phyloP scores from a whole-genome alignment of 139 green algal species.

The Chlorella sorokiniana region DNA sequence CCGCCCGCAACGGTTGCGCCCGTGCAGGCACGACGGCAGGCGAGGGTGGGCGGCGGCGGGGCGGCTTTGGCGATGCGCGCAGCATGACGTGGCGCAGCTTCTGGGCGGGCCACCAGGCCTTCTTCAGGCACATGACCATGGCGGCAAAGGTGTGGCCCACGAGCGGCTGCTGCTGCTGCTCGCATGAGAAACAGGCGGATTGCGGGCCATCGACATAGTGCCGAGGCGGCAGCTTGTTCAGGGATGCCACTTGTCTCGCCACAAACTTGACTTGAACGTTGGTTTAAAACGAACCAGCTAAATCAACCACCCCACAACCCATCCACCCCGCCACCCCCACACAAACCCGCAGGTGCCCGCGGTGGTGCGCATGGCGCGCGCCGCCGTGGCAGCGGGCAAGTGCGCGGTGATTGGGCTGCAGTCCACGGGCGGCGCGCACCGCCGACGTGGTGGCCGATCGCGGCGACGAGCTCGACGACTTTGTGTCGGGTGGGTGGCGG shows the following conservation, averaged over 20 bases:
- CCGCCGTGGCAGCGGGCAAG: slow-evolving; percentile 59
- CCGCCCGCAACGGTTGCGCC: background rate
- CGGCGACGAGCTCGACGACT: slow-evolving; percentile 60
- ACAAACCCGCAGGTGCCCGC: slow-evolving; percentile 55
- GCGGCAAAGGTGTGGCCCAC: slow-evolving; percentile 64
- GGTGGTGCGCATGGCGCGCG: slow-evolving; percentile 50
- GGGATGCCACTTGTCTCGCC: too few relatives aligned
- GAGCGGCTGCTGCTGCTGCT: too few relatives aligned
- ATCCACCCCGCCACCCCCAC: background rate
- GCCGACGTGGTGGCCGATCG: slow-evolving; percentile 57
- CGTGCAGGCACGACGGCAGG: background rate
- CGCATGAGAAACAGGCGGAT: too few relatives aligned
- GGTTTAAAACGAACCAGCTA: background rate
- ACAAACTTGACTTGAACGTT: too few relatives aligned
- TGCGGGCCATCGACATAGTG: too few relatives aligned
- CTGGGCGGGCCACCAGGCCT: slow-evolving; percentile 73
- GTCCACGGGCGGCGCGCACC: slow-evolving; percentile 71
- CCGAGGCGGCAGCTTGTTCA: too few relatives aligned
- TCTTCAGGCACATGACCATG: slow-evolving; percentile 83
- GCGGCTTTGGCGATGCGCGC: slow-evolving; percentile 32
- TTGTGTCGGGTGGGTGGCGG: slow-evolving; percentile 52
- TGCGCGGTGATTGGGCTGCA: slow-evolving; percentile 79
- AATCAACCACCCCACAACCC: background rate
- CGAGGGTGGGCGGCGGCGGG: background rate
- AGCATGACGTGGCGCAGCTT: slow-evolving; percentile 67